These are phyloP conservation scores for Malus orientalis DNA, from an alignment of 306 rosid species.

Conservation along the genomic window DNA sequence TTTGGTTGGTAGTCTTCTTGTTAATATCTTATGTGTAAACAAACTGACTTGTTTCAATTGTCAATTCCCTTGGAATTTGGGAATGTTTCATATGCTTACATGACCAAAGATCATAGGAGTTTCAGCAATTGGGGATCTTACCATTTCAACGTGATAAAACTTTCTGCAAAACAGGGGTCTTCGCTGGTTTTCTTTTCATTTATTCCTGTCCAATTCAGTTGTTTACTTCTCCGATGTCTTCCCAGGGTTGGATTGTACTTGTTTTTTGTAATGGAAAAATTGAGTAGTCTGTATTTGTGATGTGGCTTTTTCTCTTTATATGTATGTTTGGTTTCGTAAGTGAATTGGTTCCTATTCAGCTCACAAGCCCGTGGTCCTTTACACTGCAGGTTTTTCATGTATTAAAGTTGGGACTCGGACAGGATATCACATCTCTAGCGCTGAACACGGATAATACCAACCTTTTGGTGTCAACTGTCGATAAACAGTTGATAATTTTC, in stretches of 20 bases:
- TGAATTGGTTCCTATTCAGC: neutral
- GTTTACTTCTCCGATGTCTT: neutral
- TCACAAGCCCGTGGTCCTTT: slow-evolving; percentile 7
- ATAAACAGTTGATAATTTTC: slow-evolving; percentile 73
- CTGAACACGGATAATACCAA: slow-evolving; percentile 78
- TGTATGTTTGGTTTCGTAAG: neutral
- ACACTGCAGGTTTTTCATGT: slow-evolving; percentile 66
- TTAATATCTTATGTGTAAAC: neutral
- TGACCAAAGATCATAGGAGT: neutral
- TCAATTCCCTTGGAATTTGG: neutral
- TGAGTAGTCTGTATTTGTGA: no score
- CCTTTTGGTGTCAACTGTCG: slow-evolving; percentile 85
- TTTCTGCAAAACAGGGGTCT: neutral
- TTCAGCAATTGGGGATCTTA: neutral
- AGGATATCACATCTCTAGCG: slow-evolving; percentile 85
- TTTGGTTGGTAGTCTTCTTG: neutral
- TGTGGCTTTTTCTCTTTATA: no score
- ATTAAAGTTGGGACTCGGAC: slow-evolving; percentile 60
- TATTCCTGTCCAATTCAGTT: neutral
- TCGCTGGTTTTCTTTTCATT: neutral
- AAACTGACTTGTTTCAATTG: neutral
- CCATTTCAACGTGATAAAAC: neutral
- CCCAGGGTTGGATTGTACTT: neutral
- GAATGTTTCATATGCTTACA: neutral
- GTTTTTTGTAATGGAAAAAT: neutral